Evolutionary conservation across 768 basidiomycete genomes (phyloP).

Genomic region (Amanita exitialis): DNA sequence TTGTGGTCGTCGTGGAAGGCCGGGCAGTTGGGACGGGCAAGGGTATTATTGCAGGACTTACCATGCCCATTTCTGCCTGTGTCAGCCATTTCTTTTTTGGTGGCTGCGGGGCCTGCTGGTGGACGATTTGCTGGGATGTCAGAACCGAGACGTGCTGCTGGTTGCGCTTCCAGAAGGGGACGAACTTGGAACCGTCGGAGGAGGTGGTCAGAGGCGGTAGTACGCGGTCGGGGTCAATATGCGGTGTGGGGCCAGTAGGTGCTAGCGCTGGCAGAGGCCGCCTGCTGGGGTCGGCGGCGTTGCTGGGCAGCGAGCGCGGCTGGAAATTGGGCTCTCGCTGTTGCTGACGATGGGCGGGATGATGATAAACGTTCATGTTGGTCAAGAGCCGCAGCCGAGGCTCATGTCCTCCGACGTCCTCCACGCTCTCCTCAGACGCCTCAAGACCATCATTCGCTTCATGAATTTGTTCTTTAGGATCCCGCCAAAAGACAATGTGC

Average conservation of each 20-base stretch:
- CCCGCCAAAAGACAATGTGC: no score
- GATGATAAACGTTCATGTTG: slow-evolving; percentile 5
- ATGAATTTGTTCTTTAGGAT: no score
- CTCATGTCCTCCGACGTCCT: no score
- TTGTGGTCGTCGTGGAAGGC: slow-evolving; percentile 2
- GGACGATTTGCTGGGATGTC: not conserved
- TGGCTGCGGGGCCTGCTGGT: not conserved
- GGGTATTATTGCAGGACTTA: slow-evolving; percentile 6
- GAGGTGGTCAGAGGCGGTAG: slow-evolving; percentile 3
- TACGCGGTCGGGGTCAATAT: slow-evolving; percentile 5
- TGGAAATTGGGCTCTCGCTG: slow-evolving; percentile 1
- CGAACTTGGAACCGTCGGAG: slow-evolving; percentile 5
- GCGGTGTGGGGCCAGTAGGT: not conserved
- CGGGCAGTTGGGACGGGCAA: slow-evolving; percentile 5
- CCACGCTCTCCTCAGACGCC: no score
- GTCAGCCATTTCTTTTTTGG: slow-evolving; percentile 8
- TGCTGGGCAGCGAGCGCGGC: not conserved
- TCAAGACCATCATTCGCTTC: no score
- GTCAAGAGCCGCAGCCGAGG: not conserved
- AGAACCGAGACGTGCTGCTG: not conserved
- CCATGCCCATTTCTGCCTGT: slow-evolving; percentile 8
- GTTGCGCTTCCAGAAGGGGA: slow-evolving; percentile 7
- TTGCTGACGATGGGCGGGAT: slow-evolving; percentile 3
- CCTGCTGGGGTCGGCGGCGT: not conserved
- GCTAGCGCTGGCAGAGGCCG: not conserved